These are phyloP conservation scores for Stagonosporopsis vannaccii DNA, from an alignment of 2,329 filamentous ascomycete genomes.

Conservation along the genomic window DNA sequence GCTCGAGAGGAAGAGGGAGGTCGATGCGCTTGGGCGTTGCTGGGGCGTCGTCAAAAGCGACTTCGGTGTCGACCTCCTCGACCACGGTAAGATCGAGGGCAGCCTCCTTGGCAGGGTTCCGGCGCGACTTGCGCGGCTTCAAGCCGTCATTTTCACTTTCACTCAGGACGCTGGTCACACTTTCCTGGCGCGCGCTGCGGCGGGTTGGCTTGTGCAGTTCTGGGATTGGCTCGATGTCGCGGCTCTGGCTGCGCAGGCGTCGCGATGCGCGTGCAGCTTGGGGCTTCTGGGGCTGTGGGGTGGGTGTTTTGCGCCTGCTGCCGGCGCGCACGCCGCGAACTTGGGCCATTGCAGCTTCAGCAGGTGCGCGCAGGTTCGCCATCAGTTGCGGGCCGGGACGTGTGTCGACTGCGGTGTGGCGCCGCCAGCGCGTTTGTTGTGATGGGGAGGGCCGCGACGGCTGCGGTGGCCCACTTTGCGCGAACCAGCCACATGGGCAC, in stretches of 20 bases:
- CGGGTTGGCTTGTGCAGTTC: conserved; percentile 31
- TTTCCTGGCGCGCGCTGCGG: conserved; percentile 39
- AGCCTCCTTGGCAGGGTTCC: conserved; percentile 31
- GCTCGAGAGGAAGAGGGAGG: conserved; percentile 8
- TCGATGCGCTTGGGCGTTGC: conserved; percentile 31
- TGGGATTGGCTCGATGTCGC: conserved; percentile 40
- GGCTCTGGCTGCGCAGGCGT: conserved; percentile 51
- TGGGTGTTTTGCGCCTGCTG: conserved; percentile 45
- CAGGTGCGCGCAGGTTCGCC: conserved; percentile 1
- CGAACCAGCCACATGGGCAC: conserved; percentile 23
- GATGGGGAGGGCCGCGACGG: conserved; percentile 14
- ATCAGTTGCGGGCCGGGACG: not conserved
- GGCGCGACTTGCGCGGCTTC: conserved; percentile 30
- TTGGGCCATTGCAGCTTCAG: conserved; percentile 39
- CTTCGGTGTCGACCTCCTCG: conserved; percentile 40
- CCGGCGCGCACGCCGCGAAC: conserved; percentile 41
- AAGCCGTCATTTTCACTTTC: conserved; percentile 30
- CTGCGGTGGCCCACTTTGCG: conserved; percentile 8
- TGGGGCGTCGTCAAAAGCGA: conserved; percentile 30
- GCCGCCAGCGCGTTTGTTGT: conserved; percentile 24
- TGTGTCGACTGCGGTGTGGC: not conserved
- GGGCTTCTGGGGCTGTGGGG: conserved; percentile 35
- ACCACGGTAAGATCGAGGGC: conserved; percentile 44
- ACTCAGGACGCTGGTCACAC: conserved; percentile 38
- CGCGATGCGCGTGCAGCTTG: conserved; percentile 35